phyloP scores from a whole-genome alignment of 176 grass and related monocot species.

The Hsuehochloa calcarea region DNA sequence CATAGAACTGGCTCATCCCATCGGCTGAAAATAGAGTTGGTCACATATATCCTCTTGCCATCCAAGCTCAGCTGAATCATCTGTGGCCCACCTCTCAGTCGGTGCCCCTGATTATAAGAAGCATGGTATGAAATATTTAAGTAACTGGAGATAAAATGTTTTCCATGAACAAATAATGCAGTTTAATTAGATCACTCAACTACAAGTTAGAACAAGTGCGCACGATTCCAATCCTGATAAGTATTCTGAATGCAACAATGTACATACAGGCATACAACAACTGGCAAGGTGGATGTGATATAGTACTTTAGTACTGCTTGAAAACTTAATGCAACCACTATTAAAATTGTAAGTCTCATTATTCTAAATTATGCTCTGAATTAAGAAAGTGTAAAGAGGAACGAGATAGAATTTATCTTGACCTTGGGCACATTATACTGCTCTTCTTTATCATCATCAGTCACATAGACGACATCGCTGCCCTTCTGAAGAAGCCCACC shows the following conservation, averaged over 20 bases:
- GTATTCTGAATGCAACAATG: neutral
- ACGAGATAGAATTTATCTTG: neutral
- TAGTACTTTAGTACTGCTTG: neutral
- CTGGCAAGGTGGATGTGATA: neutral
- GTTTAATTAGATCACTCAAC: neutral
- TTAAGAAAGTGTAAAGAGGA: neutral
- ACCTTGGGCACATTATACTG: slow-evolving; percentile 61
- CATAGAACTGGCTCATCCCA: slow-evolving; percentile 91
- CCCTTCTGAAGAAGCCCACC: slow-evolving; percentile 93
- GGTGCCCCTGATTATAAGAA: slow-evolving; percentile 54
- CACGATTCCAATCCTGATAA: neutral
- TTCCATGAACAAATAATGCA: neutral
- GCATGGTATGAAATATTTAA: neutral
- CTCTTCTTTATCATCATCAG: slow-evolving; percentile 54
- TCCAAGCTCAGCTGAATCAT: slow-evolving; percentile 48
- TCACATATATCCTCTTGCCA: slow-evolving; percentile 42
- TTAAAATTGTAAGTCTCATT: neutral
- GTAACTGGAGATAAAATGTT: neutral
- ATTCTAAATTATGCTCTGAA: neutral
- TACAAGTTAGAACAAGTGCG: neutral
- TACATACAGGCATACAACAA: slow-evolving; percentile 1
- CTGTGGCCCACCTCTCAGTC: slow-evolving; percentile 86
- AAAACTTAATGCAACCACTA: neutral
- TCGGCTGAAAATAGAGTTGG: slow-evolving; percentile 87
- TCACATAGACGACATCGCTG: slow-evolving; percentile 61